Evolutionary conservation across 1,284 basidiomycete species (phyloP), one percentile per base, ranked within the genome.

Genomic region (Pascua sp.): DNA sequence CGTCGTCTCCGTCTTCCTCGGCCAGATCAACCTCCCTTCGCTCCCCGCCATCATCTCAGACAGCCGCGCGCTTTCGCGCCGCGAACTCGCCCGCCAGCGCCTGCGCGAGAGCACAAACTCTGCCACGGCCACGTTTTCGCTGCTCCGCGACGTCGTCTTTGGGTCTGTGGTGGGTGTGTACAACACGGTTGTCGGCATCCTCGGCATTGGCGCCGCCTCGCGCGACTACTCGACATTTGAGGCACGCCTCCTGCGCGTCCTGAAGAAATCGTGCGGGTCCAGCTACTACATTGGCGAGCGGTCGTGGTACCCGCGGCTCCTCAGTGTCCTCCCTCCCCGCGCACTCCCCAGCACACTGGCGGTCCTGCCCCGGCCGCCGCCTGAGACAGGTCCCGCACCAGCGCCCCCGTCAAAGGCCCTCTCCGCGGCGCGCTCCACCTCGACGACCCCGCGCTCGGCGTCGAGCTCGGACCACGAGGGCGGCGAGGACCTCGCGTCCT

Each of bases 1-100:
- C 32, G 57, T 72, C 24, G 59, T 75, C 15, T 71, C 69, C n/a
- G 61, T 75, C 45, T 70, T 64, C 49, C 52, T 75, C 42, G 71
- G 71, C 11, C 62, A 75, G 43, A 54, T 73, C 49, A 52, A 60
- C 17, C 62, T 76, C 9, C 73, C 73, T 1, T 60, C 68, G 3
- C 60, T 74, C 5, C 69, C 70, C 3, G 63, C 65, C 2, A 68
- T 74, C 15, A 63, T 74, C 43, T 67, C 63, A 39, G 64, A 65
- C 36, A 56, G 63, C 5, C 61, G 65, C 39, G 56, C 63, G 12
- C 47, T 69, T 11, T 62, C 66, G 10, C 61, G 68, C 41, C 62
- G 67, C 18, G 63, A 72, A 54, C 62, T 65, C 18, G 68, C 69
- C 1, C 64, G 62, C 42, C 65, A 68, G 49, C 60, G 61, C 11